Evolutionary conservation across 371 early-diverging fungal species (phyloP).

Genomic region (Amoeboaphelidium occidentale): DNA sequence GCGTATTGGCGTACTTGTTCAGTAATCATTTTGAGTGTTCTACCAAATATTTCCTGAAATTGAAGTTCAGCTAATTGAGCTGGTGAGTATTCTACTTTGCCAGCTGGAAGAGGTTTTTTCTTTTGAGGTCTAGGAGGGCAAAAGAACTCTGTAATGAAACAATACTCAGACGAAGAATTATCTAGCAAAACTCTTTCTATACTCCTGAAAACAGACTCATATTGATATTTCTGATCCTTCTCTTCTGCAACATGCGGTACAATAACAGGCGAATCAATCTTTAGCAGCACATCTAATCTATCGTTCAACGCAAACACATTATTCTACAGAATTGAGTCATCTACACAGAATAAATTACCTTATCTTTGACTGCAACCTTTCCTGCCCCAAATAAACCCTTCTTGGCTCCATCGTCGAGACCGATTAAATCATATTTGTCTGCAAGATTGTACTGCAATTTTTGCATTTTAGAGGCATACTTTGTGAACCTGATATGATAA

Average conservation of each 20-base stretch:
- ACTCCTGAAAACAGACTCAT: constrained; percentile 55
- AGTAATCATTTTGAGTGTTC: constrained; percentile 45
- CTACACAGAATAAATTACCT: neutral
- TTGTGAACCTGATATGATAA: constrained; percentile 61
- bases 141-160: constrained; percentile 68
- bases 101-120: constrained; percentile 7
- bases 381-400: constrained; percentile 15
- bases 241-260: constrained; percentile 54
- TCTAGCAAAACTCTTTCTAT: constrained; percentile 62
- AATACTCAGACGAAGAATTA: constrained; percentile 73
- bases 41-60: constrained; percentile 44
- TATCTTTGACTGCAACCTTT: neutral
- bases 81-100: constrained; percentile 13
- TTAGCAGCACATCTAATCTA: constrained; percentile 34
- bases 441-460: constrained; percentile 39
- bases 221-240: constrained; percentile 36
- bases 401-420: constrained; percentile 42
- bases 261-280: constrained; percentile 41
- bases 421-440: constrained; percentile 56
- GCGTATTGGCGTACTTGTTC: constrained; percentile 9
- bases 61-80: constrained; percentile 25
- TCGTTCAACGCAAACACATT: constrained; percentile 48
- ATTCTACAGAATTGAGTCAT: constrained; percentile 29
- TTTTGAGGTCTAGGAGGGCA: constrained; percentile 4
- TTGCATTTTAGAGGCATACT: constrained; percentile 41